Evolutionary conservation across 805 yeast species (phyloP), one percentile per base, ranked within the genome.

Genomic region (Candida nemodendra): DNA sequence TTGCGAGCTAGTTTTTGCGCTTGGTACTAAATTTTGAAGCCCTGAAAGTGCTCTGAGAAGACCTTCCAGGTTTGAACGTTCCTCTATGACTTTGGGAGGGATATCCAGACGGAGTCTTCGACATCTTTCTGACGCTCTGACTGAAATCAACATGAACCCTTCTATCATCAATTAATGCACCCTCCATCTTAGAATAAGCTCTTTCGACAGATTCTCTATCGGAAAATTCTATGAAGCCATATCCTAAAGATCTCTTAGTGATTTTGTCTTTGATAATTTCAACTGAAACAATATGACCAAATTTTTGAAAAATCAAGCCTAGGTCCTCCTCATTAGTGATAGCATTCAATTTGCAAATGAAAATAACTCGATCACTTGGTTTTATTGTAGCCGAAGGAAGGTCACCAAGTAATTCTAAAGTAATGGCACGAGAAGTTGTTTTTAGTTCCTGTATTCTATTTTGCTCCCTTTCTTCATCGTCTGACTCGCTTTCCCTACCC

Each of bases 121-220:
- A 24, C 9, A n/a, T 16, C 12, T 32, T 41, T 15, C 44, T 38
- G 7, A 71, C 69, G 54, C 79, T 71, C 53, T 81, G 89, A 42
- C 81, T 72, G 63, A 81, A 81, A 54, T 81, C 88, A 29, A 81
- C 84, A 42, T 77, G 77, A 16, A 82, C 72, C 38, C 83, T 64
- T 28, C 73, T 54, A 39, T 81, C 88, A 53, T 81, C 89, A 26
- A 81, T 78, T 30, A 80, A 51, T 3, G 76, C 81, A 12, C 72
- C 74, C 27, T 79, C 77, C 78, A 81, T 75, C 51, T 75, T 76
- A 38, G 65, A 57, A 52, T 78, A 81, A 0, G 88, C 88, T n/a
- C 51, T 45, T 44, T 82, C 87, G 34, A 84, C 81, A 25, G 69
- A 67, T 27, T 63, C 59, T 41, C 65, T 64, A 1, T 59, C 53